phyloP scores from a whole-genome alignment of 1,284 basidiomycete species.

The Fomitopsis pinicola region DNA sequence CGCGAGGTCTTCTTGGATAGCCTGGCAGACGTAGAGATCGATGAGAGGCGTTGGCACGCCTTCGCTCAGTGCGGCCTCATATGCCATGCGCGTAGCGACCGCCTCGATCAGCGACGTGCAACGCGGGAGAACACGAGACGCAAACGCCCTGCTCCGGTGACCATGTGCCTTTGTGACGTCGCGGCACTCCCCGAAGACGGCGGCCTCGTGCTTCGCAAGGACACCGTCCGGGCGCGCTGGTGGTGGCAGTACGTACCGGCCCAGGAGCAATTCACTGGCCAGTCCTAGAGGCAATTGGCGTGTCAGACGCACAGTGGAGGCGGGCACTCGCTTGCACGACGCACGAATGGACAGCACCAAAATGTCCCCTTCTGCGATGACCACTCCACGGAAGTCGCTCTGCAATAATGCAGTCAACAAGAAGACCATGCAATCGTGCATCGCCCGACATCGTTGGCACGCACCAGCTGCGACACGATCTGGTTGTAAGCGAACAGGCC shows the following conservation, averaged over 20 bases:
- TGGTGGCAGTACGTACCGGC: conserved; percentile 13
- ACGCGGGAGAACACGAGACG: neutral
- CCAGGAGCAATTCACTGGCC: conserved; percentile 17
- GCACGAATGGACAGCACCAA: conserved; percentile 20
- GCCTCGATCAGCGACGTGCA: conserved; percentile 9
- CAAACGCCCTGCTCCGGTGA: neutral
- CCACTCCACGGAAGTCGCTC: conserved; percentile 9
- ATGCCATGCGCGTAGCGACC: conserved; percentile 29
- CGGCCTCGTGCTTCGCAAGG: conserved; percentile 16
- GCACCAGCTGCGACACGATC: conserved; percentile 10
- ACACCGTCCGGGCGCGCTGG: conserved; percentile 11
- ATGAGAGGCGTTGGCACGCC: conserved; percentile 14
- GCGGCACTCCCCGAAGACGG: conserved; percentile 9
- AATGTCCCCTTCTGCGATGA: conserved; percentile 24
- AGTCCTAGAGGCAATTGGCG: conserved; percentile 11
- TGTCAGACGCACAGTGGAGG: neutral
- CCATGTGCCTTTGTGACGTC: neutral
- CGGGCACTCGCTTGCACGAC: neutral
- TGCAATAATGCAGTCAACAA: conserved; percentile 2
- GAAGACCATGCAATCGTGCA: neutral
- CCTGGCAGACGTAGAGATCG: conserved; percentile 19
- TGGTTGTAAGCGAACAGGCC: conserved; percentile 21
- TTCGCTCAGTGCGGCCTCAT: conserved; percentile 23
- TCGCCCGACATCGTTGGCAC: neutral
- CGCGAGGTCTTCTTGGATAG: conserved; percentile 17